Evolutionary conservation across 768 basidiomycete species (phyloP), one percentile per base, ranked within the genome.

Genomic region (Psilocybe cyanescens): DNA sequence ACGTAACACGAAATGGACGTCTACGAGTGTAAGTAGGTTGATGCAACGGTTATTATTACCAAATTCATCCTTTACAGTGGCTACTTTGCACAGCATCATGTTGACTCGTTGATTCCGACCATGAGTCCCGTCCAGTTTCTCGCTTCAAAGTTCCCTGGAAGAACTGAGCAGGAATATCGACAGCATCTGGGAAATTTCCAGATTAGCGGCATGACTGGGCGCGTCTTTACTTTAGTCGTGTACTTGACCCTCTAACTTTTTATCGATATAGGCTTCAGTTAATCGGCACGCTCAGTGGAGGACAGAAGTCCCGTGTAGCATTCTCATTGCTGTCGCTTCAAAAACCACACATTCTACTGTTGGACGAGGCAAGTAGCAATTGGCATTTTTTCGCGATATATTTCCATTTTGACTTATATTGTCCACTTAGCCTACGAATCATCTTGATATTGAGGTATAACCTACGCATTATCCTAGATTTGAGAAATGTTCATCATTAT

Each of bases 141-240:
- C 31, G 94, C 94, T 12, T 87, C 88, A 24, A 92, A 86, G 69
- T 98, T 92, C 81, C 97, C 97, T 1, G 97, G 97, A 0, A 91
- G 90, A 76, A 94, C 85, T 5, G 97, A 99, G 75, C 97, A 98
- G 74, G 97, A 98, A 73, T 99, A 99, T 73, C 85, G 97, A 63
- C 74, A 77, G n/a, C 97, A 99, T 77, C 82, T 99, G 11, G 97
- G 97, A 5, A 95, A 96, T 60, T 97, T 99, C 79, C 96, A 97
- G 68, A 97, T 98, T 68, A 97, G 93, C 62, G 95, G 95, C 46
- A 89, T 97, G 87, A 97, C 95, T 1, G 92, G 93, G 92, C 91
- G 54, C 39, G 79, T 69, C 28, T 4, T 50, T 30, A 11, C 67
- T 37, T 49, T 56, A 37, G 24, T 24, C 37, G 49, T 44, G 37